These are phyloP conservation scores for Cystofilobasidium capitatum DNA, from an alignment of 768 basidiomycete species.

Conservation along the genomic window DNA sequence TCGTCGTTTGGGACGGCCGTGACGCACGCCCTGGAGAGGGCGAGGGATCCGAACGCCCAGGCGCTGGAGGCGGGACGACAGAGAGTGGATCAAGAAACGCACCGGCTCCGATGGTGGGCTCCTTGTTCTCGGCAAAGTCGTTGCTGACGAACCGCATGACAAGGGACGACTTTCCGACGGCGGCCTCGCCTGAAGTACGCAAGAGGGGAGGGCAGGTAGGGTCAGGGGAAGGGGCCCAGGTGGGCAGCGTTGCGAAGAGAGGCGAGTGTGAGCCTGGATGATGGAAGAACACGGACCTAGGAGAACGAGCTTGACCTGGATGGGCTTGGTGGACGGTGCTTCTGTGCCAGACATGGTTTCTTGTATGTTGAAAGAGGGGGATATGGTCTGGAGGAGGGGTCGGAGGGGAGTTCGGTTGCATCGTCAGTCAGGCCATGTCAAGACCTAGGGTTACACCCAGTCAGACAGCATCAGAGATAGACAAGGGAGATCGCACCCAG, in stretches of 20 bases:
- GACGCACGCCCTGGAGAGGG: constrained; percentile 23
- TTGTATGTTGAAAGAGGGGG: too few species aligned
- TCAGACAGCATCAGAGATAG: too few species aligned
- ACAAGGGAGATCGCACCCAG: too few species aligned
- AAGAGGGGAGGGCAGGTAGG: neutral
- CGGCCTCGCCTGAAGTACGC: constrained; percentile 72
- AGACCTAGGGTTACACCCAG: too few species aligned
- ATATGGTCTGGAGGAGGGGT: neutral
- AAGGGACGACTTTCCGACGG: constrained; percentile 97
- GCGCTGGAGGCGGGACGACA: neutral
- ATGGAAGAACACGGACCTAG: constrained; percentile 54
- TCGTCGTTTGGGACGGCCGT: too few species aligned
- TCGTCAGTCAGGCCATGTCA: too few species aligned
- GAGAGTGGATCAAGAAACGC: neutral
- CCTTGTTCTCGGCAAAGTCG: constrained; percentile 98
- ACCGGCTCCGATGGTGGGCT: constrained; percentile 91
- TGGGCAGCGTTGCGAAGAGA: neutral
- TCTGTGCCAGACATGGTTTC: constrained; percentile 10
- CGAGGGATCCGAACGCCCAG: constrained; percentile 45
- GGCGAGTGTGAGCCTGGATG: neutral
- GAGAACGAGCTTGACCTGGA: constrained; percentile 95
- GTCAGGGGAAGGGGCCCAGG: neutral
- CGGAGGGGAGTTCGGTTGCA: too few species aligned
- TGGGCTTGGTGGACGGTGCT: constrained; percentile 50
- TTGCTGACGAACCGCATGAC: constrained; percentile 95